Base-by-base conservation (phyloP, 164 flowering plant species). In the Litsea cubeba region DNA sequence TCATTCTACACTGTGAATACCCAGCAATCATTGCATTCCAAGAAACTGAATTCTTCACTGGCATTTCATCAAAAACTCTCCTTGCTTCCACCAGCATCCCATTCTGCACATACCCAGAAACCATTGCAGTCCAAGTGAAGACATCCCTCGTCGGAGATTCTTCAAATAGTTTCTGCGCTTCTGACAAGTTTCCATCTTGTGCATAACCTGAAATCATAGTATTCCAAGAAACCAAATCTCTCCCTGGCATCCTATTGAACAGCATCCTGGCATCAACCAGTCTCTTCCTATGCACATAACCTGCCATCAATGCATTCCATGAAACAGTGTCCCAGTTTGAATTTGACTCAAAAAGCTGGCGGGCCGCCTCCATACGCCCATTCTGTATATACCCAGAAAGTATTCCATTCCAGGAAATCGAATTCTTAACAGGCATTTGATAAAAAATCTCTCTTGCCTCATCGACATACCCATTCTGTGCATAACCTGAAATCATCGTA, bases 1-100 rank as follows among this genome's bases (percentile, higher is more conserved):
- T 86, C 77, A 76, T 85, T 75, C 81, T 77, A 40, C 73, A 62
- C n/a, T 88, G 91, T 20, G 85, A 83, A 81, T 95, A 93, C 3
- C 98, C 97, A 14, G 89, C 87, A 77, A 95, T 87, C 85, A 95
- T 91, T 28, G 98, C 90, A 82, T 94, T 94, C 95, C 96, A 92
- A 0, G 98, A 91, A 65, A 94, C 88, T 11, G 79, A 67, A 79
- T 89, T 91, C 82, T 85, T 91, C 68, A 85, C 90, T 2, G 97
- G 97, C 98, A 95, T 92, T 73, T 81, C 77, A 79, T 90, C 87
- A 75, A 93, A 95, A 32, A 89, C 60, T 67, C 74, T 77, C 63
- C 88, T 85, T 0, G 94, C 97, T 71, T 91, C 95, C 25, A 76
- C 81, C 78, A 91, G 68, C 94, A 83, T 80, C 51, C 89, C 89